Percentiles rank a stretch among this genome's conserved stretches.
Evolutionary conservation across 2,329 filamentous ascomycete species (phyloP).

Genomic region (Diaporthe australafricana): DNA sequence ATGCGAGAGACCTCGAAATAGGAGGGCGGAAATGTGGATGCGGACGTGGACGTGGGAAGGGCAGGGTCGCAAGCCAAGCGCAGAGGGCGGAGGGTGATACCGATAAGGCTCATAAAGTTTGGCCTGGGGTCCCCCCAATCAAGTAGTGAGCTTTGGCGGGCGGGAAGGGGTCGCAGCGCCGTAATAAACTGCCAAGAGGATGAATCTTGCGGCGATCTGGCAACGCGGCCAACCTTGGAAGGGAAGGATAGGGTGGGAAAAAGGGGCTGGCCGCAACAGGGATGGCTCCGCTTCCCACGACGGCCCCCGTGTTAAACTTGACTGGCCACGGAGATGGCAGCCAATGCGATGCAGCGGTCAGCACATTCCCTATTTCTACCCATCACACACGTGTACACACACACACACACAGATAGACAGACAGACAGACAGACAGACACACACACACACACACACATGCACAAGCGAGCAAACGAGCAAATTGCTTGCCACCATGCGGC

Average conservation of each 20-base stretch:
- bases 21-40: constrained; percentile 7
- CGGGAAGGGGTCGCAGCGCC: constrained; percentile 15
- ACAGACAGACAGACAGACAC: too few relatives aligned
- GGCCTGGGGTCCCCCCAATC: constrained; percentile 11
- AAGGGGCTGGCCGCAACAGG: constrained; percentile 22
- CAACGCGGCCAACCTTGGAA: constrained; percentile 10
- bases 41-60: constrained; percentile 12
- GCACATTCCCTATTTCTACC: neutral
- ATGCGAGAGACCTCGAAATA: constrained; percentile 3
- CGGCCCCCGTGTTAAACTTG: neutral
- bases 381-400: neutral
- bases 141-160: constrained; percentile 1
- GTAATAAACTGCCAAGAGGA: constrained; percentile 25
- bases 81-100: neutral
- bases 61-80: neutral
- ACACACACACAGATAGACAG: neutral
- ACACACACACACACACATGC: neutral
- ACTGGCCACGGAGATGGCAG: constrained; percentile 12
- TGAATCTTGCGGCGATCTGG: constrained; percentile 30
- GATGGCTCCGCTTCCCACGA: constrained; percentile 16
- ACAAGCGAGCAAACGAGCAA: neutral
- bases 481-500: constrained; percentile 13
- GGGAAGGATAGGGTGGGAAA: neutral
- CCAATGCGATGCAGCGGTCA: constrained; percentile 25
- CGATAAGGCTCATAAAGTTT: constrained; percentile 31